Evolutionary conservation across 108 stramenopile species (phyloP).

Genomic region (Cyclotella sp.): DNA sequence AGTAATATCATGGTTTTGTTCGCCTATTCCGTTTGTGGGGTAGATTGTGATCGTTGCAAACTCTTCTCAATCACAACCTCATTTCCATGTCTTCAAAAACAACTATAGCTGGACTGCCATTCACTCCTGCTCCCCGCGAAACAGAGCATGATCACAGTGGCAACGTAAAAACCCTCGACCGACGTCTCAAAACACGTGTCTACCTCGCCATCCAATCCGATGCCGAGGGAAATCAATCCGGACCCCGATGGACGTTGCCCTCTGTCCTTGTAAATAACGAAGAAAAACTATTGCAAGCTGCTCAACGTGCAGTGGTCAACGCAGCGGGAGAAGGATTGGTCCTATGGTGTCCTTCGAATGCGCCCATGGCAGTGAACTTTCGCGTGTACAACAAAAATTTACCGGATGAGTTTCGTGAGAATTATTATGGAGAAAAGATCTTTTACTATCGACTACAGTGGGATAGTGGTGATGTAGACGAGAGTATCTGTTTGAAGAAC

Average conservation of each 20-base stretch:
- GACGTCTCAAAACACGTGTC: slow-evolving; percentile 69
- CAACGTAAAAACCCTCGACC: slow-evolving; percentile 68
- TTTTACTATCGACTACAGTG: slow-evolving; percentile 80
- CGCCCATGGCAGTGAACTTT: slow-evolving; percentile 75
- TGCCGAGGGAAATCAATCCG: slow-evolving; percentile 29
- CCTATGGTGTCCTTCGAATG: slow-evolving; percentile 68
- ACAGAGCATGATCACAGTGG: slow-evolving; percentile 83
- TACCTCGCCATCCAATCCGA: slow-evolving; percentile 67
- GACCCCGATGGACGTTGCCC: slow-evolving; percentile 66
- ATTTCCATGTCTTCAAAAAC: not conserved
- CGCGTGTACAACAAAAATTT: slow-evolving; percentile 46
- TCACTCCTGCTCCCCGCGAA: slow-evolving; percentile 77
- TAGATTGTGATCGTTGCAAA: not conserved
- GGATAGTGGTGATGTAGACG: slow-evolving; percentile 62
- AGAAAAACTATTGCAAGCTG: slow-evolving; percentile 69
- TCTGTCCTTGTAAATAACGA: slow-evolving; percentile 55
- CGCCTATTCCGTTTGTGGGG: not conserved
- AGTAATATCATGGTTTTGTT: slow-evolving; percentile 22
- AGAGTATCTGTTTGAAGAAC: slow-evolving; percentile 24
- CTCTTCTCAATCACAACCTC: not conserved
- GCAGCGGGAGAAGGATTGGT: slow-evolving; percentile 52
- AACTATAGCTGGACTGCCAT: slow-evolving; percentile 57
- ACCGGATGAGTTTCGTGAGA: slow-evolving; percentile 37
- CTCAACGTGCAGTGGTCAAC: slow-evolving; percentile 52
- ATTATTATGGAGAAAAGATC: slow-evolving; percentile 80